Evolutionary conservation across 371 early-diverging fungal genomes (phyloP).

Genomic region (Gilbertella persicaria): DNA sequence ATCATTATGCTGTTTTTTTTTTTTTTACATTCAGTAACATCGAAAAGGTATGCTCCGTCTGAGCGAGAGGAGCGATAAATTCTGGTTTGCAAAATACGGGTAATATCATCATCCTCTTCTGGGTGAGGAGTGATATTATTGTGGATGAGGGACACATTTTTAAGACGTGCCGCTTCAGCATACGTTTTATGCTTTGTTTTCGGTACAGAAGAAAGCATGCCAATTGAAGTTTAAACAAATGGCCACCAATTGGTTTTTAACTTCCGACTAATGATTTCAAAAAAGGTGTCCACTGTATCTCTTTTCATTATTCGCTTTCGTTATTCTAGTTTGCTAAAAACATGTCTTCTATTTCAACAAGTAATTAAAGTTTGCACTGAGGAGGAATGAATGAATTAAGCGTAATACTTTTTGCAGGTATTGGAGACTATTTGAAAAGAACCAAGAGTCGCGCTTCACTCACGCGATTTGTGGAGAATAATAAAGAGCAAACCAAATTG

Average conservation of each 20-base stretch:
- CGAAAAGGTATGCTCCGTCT: too few species aligned
- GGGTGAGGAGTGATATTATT: too few species aligned
- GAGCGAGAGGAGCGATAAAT: too few species aligned
- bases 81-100: too few species aligned
- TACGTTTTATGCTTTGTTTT: too few species aligned
- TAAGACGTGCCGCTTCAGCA: too few species aligned
- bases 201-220: too few species aligned
- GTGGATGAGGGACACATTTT: too few species aligned
- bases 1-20: too few species aligned
- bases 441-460: conserved; percentile 14
- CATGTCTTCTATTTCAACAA: conserved; percentile 14
- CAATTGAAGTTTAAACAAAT: conserved; percentile 4
- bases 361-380: conserved; percentile 16
- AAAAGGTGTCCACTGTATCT: not conserved
- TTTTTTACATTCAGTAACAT: too few species aligned
- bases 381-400: conserved; percentile 10
- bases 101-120: too few species aligned
- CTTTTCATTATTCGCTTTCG: conserved; percentile 5
- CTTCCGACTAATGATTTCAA: conserved; percentile 1
- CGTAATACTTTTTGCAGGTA: conserved; percentile 13
- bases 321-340: conserved; percentile 10
- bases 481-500: conserved; percentile 12
- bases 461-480: conserved; percentile 9
- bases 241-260: conserved; percentile 2
- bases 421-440: conserved; percentile 14